Base-by-base conservation (phyloP, 495 filamentous ascomycete genomes). In the Immersiella caudata region DNA sequence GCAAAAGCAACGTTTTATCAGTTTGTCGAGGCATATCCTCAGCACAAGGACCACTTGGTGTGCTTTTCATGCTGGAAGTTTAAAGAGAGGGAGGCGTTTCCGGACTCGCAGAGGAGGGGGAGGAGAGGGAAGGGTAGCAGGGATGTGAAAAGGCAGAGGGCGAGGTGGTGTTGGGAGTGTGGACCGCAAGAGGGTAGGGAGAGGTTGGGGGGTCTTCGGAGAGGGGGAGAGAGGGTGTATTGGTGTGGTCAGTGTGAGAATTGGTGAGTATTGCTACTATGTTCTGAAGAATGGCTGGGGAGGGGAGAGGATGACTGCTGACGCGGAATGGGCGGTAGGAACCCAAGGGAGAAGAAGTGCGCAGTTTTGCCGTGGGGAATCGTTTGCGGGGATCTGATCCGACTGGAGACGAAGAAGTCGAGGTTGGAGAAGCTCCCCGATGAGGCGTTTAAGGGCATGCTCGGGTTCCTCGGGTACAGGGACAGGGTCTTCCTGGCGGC, bases 1-100 rank as follows among this genome's bases (percentile, higher is more conserved):
- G 27, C 20, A 22, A 68, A 65, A 33, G 6, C 18, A 33, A 60
- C 40, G 20, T 68, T 62, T 57, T 67, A 67, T 54, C 66, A 49
- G 6, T n/a, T 21, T 12, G 68, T 40, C 56, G 66, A 73, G 36
- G 11, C 18, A 27, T 69, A 56, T 61, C 18, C 35, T 0, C 71
- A 67, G 59, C 25, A 73, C 68, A 18, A 46, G 1, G 35, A 22
- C 35, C 22, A 29, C 9, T 64, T 70, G 0, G 67, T 56, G 2
- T 73, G 71, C 50, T 69, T 62, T 22, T n/a, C 12, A 5, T 72
- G 70, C 51, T 67, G 46, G n/a, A 63, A 64, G 2, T 25, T 73
- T 21, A 60, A 65, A 22, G 51, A 35, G 20, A 11, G 49, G 6
- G 60, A 54, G 2, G 49, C 33, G 22, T 65, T 67, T 21, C 56